Conservation (phyloP, 345 rosid genomes). For the Mallotus nudiflorus region DNA sequence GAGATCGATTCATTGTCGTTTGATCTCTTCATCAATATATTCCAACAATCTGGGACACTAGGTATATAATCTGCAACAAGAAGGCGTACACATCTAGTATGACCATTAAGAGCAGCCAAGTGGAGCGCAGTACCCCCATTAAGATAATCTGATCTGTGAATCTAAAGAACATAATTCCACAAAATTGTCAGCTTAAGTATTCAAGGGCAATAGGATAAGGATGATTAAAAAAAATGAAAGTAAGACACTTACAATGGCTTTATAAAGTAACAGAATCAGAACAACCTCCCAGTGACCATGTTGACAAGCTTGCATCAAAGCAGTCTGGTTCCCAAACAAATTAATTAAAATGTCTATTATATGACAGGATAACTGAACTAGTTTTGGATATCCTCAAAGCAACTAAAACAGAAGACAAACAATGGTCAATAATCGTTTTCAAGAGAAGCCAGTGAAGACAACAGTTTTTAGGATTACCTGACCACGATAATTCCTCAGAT, state of each 20-base stretch:
- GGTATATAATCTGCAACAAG: conserved; percentile 86
- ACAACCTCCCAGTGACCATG: conserved; percentile 99
- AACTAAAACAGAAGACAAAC: not conserved
- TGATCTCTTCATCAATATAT: conserved; percentile 39
- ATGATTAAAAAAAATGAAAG: not conserved
- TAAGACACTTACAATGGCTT: conserved; percentile 73
- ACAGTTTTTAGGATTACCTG: conserved; percentile 63
- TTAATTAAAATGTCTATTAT: not conserved
- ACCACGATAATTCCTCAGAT: conserved; percentile 95
- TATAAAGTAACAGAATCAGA: conserved; percentile 77
- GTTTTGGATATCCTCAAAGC: not conserved
- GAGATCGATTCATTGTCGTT: conserved; percentile 33
- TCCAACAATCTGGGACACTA: conserved; percentile 60
- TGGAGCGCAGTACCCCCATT: conserved; percentile 97
- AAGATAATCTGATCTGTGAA: conserved; percentile 87
- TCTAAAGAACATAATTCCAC: conserved; percentile 40
- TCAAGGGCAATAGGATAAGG: not conserved
- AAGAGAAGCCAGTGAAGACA: not conserved
- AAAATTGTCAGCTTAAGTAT: conserved; percentile 23
- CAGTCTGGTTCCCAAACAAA: conserved; percentile 55
- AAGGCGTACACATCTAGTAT: conserved; percentile 80
- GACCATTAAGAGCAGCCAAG: conserved; percentile 92
- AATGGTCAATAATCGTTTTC: not conserved
- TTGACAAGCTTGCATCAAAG: conserved; percentile 99
- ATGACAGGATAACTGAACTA: not conserved